Evolutionary conservation across 805 yeast genomes (phyloP), one percentile per base, ranked within the genome.

Genomic region (Candida dajiaensis): DNA sequence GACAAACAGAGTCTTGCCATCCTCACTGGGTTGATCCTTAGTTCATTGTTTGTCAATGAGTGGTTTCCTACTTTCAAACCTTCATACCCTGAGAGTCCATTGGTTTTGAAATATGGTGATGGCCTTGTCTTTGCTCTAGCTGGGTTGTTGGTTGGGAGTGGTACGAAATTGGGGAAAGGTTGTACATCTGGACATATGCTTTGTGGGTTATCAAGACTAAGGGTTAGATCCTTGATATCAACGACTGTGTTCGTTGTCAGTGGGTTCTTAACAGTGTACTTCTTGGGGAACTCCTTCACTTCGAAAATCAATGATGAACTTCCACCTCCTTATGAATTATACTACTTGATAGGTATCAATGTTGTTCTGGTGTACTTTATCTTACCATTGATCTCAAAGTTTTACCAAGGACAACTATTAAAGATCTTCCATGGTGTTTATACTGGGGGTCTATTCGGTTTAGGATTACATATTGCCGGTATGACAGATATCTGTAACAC

Each of bases 151-250:
- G 75, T 70, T 3, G 81, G 81, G 0, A 19, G 70, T 2, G 81
- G 81, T 1, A 71, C 81, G 0, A 66, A 66, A 29, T 55, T 64
- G 28, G 80, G 77, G 0, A 61, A 67, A 26, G 81, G 81, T 2
- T 77, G 81, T 46, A 77, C 81, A 1, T 74, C 80, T 0, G 81
- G 81, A 3, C 81, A 77, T 52, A 73, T 77, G 78, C 58, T 77
- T 6, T 63, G 66, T 18, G 81, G 81, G 0, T 43, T 76, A n/a
- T 70, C 78, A 10, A 61, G 80, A 41, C 52, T 72, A 5, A 61
- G 79, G 40, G 43, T 61, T 45, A 60, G 81, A 49, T 71, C 77
- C 16, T 44, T 76, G 13, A 68, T 68, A 7, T 79, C 81, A 1
- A 73, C 78, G 1, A 48, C 52, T 5, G 50, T 62, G 1, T 77